Evolutionary conservation across 106 monocot species (phyloP).

Genomic region (Dactylorhiza incarnata): DNA sequence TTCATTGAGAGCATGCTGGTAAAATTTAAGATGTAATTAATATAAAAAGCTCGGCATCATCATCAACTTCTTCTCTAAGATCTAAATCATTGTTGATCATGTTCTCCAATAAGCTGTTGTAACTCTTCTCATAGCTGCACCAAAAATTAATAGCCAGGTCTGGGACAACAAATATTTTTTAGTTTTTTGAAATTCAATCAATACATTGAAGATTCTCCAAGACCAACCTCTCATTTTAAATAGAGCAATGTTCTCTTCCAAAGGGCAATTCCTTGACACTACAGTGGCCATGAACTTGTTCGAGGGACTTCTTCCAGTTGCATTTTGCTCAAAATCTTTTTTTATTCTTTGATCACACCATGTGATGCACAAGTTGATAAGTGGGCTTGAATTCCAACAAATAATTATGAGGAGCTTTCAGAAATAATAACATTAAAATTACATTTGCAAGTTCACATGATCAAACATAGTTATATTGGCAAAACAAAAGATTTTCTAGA

Average conservation of each 20-base stretch:
- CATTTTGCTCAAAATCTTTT: constrained; percentile 47
- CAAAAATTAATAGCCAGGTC: neutral
- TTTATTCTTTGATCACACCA: constrained; percentile 42
- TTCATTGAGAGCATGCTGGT: constrained; percentile 59
- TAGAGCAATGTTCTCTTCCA: constrained; percentile 70
- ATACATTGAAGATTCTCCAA: neutral
- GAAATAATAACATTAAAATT: constrained; percentile 52
- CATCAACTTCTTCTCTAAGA: constrained; percentile 46
- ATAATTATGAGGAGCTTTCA: constrained; percentile 30
- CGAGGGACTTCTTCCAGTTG: constrained; percentile 66
- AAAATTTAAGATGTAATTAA: constrained; percentile 60
- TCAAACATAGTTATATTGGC: neutral
- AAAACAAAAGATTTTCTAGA: neutral
- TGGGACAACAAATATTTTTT: neutral
- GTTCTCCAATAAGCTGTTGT: constrained; percentile 48
- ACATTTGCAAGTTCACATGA: constrained; percentile 50
- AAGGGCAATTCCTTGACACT: constrained; percentile 47
- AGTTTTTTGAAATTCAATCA: neutral
- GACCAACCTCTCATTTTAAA: constrained; percentile 66
- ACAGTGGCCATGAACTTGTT: constrained; percentile 42
- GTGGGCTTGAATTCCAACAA: constrained; percentile 82
- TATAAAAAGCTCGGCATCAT: constrained; percentile 60
- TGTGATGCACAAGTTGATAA: constrained; percentile 64
- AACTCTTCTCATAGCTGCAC: constrained; percentile 53
- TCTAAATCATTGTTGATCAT: constrained; percentile 63